Conservation (phyloP, 1,139 yeast genomes). For the Geotrichum restrictum region DNA sequence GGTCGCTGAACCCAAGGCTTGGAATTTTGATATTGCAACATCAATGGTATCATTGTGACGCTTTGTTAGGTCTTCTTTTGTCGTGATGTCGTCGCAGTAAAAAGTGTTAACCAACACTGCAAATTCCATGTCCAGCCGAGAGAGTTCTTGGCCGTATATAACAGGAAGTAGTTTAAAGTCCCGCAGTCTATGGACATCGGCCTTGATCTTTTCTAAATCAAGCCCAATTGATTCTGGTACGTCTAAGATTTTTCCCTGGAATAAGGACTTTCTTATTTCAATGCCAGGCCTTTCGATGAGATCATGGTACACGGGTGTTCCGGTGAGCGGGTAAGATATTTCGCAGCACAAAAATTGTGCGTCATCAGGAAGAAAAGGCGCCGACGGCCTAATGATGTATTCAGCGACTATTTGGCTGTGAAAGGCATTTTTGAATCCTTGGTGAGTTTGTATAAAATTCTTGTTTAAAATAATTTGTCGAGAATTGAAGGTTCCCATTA, state of each 20-base stretch:
- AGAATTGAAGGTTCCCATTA: slow-evolving; percentile 57
- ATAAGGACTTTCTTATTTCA: neutral
- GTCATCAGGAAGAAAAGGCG: slow-evolving; percentile 47
- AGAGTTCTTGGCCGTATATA: slow-evolving; percentile 30
- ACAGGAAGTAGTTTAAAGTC: slow-evolving; percentile 28
- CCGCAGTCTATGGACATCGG: slow-evolving; percentile 12
- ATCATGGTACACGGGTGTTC: slow-evolving; percentile 31
- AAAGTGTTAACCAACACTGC: slow-evolving; percentile 41
- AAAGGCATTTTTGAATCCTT: slow-evolving; percentile 51
- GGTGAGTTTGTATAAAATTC: slow-evolving; percentile 45
- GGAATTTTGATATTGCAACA: slow-evolving; percentile 43
- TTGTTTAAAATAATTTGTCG: slow-evolving; percentile 57
- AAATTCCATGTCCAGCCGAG: slow-evolving; percentile 34
- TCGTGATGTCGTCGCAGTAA: slow-evolving; percentile 34
- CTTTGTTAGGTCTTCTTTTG: slow-evolving; percentile 38
- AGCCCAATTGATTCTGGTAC: slow-evolving; percentile 21
- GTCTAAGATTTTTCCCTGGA: slow-evolving; percentile 8
- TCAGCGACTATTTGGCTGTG: slow-evolving; percentile 46
- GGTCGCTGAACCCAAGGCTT: slow-evolving; percentile 35
- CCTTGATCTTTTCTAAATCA: slow-evolving; percentile 26
- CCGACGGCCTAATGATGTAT: slow-evolving; percentile 46
- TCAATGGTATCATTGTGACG: slow-evolving; percentile 40
- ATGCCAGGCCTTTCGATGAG: neutral
- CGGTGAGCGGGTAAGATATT: slow-evolving; percentile 47
- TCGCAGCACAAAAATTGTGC: slow-evolving; percentile 47